phyloP scores from a whole-genome alignment of 495 filamentous ascomycete genomes.

The Collariella sp. region DNA sequence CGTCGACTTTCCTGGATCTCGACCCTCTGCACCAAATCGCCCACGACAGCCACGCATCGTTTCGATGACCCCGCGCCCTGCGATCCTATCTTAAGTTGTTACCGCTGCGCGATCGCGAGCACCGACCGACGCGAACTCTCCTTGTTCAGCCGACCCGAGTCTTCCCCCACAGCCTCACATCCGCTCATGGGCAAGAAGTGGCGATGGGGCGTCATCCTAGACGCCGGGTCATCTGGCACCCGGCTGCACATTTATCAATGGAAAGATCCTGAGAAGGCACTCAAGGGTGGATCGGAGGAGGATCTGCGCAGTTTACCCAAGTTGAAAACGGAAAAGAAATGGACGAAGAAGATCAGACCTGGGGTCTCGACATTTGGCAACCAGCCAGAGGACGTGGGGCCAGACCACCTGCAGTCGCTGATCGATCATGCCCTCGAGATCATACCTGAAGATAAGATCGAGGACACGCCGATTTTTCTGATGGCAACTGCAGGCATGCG shows the following conservation, averaged over 20 bases:
- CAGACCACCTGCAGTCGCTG: constrained; percentile 68
- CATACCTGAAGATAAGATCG: constrained; percentile 68
- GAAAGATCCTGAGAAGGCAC: constrained; percentile 65
- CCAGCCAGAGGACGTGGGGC: constrained; percentile 64
- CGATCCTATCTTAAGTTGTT: neutral
- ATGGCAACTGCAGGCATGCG: constrained; percentile 97
- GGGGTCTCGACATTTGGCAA: constrained; percentile 87
- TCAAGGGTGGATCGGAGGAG: constrained; percentile 48
- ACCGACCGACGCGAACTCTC: neutral
- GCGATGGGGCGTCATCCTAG: constrained; percentile 54
- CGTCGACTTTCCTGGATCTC: neutral
- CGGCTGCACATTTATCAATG: constrained; percentile 90
- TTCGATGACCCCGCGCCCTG: neutral
- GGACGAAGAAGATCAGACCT: constrained; percentile 88
- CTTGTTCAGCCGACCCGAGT: neutral
- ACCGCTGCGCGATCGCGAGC: neutral
- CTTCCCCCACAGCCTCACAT: neutral
- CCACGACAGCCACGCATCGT: neutral
- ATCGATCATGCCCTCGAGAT: constrained; percentile 75
- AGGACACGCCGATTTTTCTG: constrained; percentile 84
- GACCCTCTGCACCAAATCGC: neutral
- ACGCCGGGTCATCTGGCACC: constrained; percentile 68
- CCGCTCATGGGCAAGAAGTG: constrained; percentile 11
- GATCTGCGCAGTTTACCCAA: constrained; percentile 65
- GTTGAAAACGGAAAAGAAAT: constrained; percentile 72